Conservation (phyloP, 2,329 filamentous ascomycete species). For the Claviceps paspali region DNA sequence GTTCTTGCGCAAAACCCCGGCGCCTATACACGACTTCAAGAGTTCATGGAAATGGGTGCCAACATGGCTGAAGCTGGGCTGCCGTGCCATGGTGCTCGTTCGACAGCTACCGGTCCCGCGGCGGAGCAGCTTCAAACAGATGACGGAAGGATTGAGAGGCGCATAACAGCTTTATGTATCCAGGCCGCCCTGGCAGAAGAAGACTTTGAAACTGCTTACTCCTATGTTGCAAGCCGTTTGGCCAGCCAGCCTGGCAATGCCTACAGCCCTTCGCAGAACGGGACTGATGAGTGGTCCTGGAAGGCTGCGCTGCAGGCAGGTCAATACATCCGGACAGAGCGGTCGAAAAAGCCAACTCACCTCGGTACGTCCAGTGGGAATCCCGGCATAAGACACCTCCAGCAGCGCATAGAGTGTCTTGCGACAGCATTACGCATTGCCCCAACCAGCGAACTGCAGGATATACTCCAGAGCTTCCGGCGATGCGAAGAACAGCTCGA, state of each 20-base stretch:
- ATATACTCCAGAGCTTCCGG: constrained; percentile 61
- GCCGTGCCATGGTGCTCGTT: constrained; percentile 7
- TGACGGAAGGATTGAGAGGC: constrained; percentile 36
- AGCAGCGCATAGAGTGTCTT: constrained; percentile 69
- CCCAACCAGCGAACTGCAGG: constrained; percentile 52
- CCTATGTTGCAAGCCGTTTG: constrained; percentile 61
- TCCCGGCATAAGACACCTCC: constrained; percentile 52
- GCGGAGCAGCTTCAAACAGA: constrained; percentile 9
- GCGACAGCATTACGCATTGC: constrained; percentile 61
- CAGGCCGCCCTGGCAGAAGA: constrained; percentile 62
- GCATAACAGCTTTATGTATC: constrained; percentile 67
- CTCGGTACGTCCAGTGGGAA: constrained; percentile 44
- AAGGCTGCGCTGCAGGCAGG: constrained; percentile 65
- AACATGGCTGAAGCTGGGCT: constrained; percentile 50
- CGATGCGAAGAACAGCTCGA: constrained; percentile 67
- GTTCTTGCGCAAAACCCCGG: constrained; percentile 61
- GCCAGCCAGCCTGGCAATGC: constrained; percentile 14
- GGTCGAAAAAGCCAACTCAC: constrained; percentile 41
- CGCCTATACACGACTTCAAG: constrained; percentile 60
- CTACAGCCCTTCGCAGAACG: neutral
- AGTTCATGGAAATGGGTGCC: constrained; percentile 52
- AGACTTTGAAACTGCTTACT: constrained; percentile 77
- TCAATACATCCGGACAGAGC: constrained; percentile 46
- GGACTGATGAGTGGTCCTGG: constrained; percentile 57
- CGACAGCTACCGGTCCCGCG: neutral